These are phyloP conservation scores for Puccinia hordei DNA, from an alignment of 1,284 basidiomycete species.

Conservation along the genomic window DNA sequence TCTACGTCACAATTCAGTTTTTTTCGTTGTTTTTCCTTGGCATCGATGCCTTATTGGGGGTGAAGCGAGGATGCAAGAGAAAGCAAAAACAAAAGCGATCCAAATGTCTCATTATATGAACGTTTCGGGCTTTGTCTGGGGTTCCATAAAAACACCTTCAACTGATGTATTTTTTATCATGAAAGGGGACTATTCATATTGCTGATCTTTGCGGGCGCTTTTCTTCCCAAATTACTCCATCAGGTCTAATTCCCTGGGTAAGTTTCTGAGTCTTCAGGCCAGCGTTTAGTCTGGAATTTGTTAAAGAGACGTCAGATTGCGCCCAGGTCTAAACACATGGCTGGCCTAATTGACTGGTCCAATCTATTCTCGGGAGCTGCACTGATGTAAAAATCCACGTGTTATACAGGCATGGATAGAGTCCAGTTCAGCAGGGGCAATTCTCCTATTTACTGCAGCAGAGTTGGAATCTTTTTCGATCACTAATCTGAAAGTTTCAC, in stretches of 20 bases:
- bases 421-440: slow-evolving; percentile 43
- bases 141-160: background rate
- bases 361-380: background rate
- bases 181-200: background rate
- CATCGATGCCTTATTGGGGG: background rate
- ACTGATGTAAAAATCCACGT: background rate
- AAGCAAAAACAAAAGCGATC: background rate
- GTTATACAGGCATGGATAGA: slow-evolving; percentile 43
- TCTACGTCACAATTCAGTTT: background rate
- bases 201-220: background rate
- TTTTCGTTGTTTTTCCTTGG: background rate
- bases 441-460: slow-evolving; percentile 48
- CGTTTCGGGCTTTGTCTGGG: background rate
- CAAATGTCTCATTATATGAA: background rate
- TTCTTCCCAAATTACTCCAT: background rate
- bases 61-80: background rate
- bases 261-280: background rate
- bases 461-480: slow-evolving; percentile 47
- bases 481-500: slow-evolving; percentile 28
- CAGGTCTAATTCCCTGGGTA: slow-evolving; percentile 49
- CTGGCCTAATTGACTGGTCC: background rate
- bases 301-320: background rate
- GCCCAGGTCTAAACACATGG: background rate
- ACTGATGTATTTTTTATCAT: background rate
- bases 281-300: no score